Evolutionary conservation across 768 basidiomycete genomes (phyloP).

Genomic region (Lentinus brumalis): DNA sequence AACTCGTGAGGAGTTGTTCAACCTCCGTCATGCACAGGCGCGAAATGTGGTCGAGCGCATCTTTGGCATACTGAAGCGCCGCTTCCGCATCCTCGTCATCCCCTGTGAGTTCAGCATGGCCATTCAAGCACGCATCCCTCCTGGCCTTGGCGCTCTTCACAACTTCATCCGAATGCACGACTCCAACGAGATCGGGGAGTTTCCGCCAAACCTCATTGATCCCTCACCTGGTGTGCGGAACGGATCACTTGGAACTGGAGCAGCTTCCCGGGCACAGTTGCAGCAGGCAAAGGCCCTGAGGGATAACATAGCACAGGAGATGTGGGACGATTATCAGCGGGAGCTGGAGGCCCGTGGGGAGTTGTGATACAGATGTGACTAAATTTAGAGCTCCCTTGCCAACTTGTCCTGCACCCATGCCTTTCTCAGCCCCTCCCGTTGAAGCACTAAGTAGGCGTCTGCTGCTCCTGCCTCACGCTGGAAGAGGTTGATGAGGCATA

Average conservation of each 20-base stretch:
- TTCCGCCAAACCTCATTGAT: background rate
- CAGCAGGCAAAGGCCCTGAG: constrained; percentile 15
- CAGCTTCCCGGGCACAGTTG: background rate
- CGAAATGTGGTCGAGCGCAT: no score
- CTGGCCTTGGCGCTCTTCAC: no score
- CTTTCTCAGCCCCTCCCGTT: background rate
- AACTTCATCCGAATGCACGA: constrained; percentile 30
- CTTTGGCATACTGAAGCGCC: no score
- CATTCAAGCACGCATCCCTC: no score
- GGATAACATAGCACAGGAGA: constrained; percentile 33
- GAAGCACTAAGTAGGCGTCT: background rate
- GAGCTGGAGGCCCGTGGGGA: background rate
- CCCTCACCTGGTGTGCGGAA: background rate
- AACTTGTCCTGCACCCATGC: background rate
- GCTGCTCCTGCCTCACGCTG: background rate
- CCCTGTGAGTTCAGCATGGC: no score
- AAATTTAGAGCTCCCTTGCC: background rate
- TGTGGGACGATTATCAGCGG: constrained; percentile 33
- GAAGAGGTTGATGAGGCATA: background rate
- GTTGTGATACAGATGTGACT: no score
- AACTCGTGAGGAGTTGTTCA: no score
- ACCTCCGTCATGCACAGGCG: no score
- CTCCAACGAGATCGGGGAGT: background rate
- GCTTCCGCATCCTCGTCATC: no score
- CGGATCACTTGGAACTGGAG: background rate